phyloP scores from a whole-genome alignment of 331 rosid species.

The Malus hybrid region DNA sequence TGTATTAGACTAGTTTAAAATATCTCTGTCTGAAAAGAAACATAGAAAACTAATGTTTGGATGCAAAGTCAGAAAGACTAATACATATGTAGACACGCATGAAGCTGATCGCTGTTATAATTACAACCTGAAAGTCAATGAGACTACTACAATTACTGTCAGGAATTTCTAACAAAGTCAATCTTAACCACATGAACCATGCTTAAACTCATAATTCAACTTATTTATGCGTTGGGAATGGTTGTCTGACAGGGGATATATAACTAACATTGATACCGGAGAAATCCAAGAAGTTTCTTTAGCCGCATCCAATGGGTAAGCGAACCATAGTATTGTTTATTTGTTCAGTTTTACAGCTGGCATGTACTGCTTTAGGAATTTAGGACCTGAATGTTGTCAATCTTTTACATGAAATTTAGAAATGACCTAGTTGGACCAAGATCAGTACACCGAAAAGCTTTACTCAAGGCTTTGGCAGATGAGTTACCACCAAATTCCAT shows the following conservation, averaged over 20 bases:
- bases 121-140: no score
- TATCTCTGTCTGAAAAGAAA: no score
- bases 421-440: background rate
- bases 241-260: background rate
- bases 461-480: slow-evolving; percentile 20
- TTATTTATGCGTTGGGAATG: background rate
- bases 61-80: no score
- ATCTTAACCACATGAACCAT: background rate
- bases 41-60: no score
- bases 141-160: no score
- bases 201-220: background rate
- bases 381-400: background rate
- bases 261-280: background rate
- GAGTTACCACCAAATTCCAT: slow-evolving; percentile 13
- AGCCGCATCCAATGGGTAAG: background rate
- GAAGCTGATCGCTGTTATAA: no score
- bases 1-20: no score
- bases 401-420: background rate
- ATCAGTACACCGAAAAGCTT: slow-evolving; percentile 17
- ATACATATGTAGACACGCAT: no score
- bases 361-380: background rate
- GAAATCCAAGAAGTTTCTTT: background rate
- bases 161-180: no score
- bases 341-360: background rate
- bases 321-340: background rate